Evolutionary conservation across 2,329 filamentous ascomycete species (phyloP).

Genomic region (Alternaria novae-zelandiae): DNA sequence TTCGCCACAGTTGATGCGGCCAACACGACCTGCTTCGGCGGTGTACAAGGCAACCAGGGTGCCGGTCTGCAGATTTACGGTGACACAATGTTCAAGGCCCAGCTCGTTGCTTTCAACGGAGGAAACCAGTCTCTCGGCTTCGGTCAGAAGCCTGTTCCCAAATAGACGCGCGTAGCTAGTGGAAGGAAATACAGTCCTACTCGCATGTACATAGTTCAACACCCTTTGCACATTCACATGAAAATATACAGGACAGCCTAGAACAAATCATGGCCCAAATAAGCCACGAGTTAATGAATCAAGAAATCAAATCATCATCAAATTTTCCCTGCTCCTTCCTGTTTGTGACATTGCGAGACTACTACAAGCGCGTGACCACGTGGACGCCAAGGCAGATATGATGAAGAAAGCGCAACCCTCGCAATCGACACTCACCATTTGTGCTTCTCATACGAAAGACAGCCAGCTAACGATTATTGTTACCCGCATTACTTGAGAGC

Average conservation of each 20-base stretch:
- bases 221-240: slow-evolving; percentile 11
- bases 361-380: not conserved
- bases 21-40: slow-evolving; percentile 68
- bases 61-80: slow-evolving; percentile 66
- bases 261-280: not conserved
- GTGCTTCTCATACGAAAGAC: rapidly evolving
- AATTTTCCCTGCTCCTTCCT: not conserved
- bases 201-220: slow-evolving; percentile 15
- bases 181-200: not conserved
- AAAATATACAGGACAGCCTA: slow-evolving; percentile 7
- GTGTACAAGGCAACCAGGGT: slow-evolving; percentile 65
- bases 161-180: not conserved
- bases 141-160: slow-evolving; percentile 45
- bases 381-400: not conserved
- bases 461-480: not conserved
- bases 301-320: not conserved
- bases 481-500: not conserved
- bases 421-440: not conserved
- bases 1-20: slow-evolving; percentile 47
- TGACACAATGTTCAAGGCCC: slow-evolving; percentile 66
- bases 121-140: slow-evolving; percentile 61
- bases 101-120: slow-evolving; percentile 66
- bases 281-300: slow-evolving; percentile 3
- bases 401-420: slow-evolving; percentile 11
- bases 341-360: not conserved